Conservation (phyloP, 2,329 filamentous ascomycete species). For the Paracoccidioides brasiliensis region DNA sequence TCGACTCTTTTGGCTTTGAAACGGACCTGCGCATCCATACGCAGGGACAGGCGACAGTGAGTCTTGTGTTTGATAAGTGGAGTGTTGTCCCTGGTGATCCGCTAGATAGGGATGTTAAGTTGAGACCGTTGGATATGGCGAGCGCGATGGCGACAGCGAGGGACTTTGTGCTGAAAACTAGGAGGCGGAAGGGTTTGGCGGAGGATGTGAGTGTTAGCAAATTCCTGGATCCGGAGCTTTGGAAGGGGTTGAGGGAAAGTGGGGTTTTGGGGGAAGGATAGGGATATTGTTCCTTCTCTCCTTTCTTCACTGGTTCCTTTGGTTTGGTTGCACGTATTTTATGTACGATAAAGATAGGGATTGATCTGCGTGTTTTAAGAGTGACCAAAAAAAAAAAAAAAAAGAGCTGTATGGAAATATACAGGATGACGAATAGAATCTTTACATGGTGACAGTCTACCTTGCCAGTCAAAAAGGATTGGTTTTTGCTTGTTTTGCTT, state of each 20-base stretch:
- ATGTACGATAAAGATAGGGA: neutral
- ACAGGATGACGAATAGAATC: neutral
- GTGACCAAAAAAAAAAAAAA: neutral
- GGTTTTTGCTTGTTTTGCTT: neutral
- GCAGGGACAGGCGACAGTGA: conserved; percentile 80
- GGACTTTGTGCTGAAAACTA: conserved; percentile 94
- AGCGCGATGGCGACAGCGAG: conserved; percentile 77
- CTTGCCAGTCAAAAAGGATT: neutral
- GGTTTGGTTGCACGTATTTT: neutral
- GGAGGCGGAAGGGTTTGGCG: conserved; percentile 80
- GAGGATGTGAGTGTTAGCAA: conserved; percentile 94
- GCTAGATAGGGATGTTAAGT: conserved; percentile 70
- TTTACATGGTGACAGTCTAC: neutral
- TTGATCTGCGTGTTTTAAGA: neutral
- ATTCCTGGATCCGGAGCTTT: conserved; percentile 90
- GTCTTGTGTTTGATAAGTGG: conserved; percentile 91
- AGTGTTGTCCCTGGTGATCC: conserved; percentile 91
- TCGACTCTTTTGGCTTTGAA: conserved; percentile 96
- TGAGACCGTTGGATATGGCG: conserved; percentile 77
- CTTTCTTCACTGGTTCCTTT: neutral
- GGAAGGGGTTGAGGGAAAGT: conserved; percentile 74
- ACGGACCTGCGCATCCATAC: conserved; percentile 94
- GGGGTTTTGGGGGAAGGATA: conserved; percentile 58
- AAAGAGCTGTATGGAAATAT: neutral
- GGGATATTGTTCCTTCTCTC: neutral